phyloP scores from a whole-genome alignment of 179 eudicot species.

The Silene noctiflora region DNA sequence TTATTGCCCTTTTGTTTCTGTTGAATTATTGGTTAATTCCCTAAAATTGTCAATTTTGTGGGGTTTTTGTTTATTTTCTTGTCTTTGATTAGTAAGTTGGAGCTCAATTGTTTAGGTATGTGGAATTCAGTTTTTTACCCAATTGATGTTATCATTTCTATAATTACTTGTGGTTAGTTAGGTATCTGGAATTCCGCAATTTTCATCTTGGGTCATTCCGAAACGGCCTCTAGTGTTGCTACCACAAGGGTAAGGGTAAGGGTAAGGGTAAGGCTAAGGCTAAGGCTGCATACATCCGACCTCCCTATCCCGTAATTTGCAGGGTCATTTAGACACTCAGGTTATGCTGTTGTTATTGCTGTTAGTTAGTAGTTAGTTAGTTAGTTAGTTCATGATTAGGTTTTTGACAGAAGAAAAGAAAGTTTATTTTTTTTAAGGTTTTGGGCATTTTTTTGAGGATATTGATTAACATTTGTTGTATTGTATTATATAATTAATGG shows the following conservation, averaged over 20 bases:
- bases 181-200: not conserved
- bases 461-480: not conserved
- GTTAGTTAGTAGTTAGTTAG: too few relatives aligned
- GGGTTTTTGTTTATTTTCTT: constrained; percentile 22
- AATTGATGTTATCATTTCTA: not conserved
- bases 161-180: not conserved
- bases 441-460: constrained; percentile 6
- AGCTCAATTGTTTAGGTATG: constrained; percentile 31
- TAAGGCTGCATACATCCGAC: too few relatives aligned
- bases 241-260: too few relatives aligned
- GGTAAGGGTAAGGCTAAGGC: too few relatives aligned
- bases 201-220: too few relatives aligned
- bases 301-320: too few relatives aligned
- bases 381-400: not conserved
- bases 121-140: not conserved
- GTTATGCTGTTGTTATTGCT: too few relatives aligned
- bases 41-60: constrained; percentile 12
- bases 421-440: not conserved
- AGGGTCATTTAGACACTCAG: too few relatives aligned
- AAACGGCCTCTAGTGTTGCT: too few relatives aligned
- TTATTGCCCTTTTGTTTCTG: constrained; percentile 17
- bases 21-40: constrained; percentile 11
- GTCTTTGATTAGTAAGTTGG: constrained; percentile 5
- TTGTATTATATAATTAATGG: constrained; percentile 3
- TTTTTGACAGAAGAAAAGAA: not conserved